Conservation (phyloP, 495 filamentous ascomycete genomes). For the Sphaerosporella brunnea region DNA sequence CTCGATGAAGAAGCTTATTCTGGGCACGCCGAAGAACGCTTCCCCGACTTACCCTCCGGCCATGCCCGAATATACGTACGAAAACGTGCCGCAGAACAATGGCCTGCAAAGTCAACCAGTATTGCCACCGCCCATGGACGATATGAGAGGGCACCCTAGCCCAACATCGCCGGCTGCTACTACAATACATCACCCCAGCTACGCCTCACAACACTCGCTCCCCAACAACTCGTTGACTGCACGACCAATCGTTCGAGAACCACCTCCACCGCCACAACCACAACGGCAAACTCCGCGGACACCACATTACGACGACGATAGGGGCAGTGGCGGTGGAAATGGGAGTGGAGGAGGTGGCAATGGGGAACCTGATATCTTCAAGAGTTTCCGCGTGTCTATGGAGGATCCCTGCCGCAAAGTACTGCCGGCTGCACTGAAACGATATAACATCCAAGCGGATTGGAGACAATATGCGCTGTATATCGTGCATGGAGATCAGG, state of each 20-base stretch:
- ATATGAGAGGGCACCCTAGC: constrained; percentile 26
- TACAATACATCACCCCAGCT: constrained; percentile 13
- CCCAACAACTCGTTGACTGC: not conserved
- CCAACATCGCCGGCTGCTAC: constrained; percentile 30
- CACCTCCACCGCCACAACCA: constrained; percentile 7
- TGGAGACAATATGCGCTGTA: constrained; percentile 95
- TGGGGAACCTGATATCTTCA: constrained; percentile 60
- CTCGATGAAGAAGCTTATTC: constrained; percentile 79
- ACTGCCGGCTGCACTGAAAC: constrained; percentile 82
- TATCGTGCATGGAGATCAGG: constrained; percentile 93
- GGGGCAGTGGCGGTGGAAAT: not conserved
- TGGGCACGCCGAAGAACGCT: constrained; percentile 62
- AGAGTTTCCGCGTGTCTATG: constrained; percentile 90
- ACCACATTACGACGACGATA: constrained; percentile 4
- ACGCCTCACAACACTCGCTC: constrained; percentile 3
- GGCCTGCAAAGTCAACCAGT: not conserved
- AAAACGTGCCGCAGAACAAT: not conserved
- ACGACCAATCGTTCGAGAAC: not conserved
- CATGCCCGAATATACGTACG: constrained; percentile 18
- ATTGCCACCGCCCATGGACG: constrained; percentile 12
- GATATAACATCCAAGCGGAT: constrained; percentile 94
- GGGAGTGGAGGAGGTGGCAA: not conserved
- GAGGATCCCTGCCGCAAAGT: constrained; percentile 97
- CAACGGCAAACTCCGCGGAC: constrained; percentile 6
- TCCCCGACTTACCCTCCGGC: constrained; percentile 53